Evolutionary conservation across 2,329 filamentous ascomycete species (phyloP), one percentile per base, ranked within the genome.

Genomic region (Lachnum nothofagi): DNA sequence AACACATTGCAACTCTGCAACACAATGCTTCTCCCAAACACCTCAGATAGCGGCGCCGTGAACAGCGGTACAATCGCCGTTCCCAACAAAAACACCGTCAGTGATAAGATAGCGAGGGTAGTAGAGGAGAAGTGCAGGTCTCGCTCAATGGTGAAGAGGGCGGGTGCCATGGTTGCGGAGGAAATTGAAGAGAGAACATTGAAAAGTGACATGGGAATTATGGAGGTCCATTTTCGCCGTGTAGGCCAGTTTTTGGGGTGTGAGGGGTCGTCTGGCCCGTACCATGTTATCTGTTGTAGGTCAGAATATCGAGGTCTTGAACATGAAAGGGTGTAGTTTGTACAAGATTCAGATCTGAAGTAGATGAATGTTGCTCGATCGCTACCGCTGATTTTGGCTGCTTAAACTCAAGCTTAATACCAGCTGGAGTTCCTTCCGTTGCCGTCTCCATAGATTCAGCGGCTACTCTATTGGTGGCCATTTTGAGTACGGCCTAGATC

Each of bases 81-180:
- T 17, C 39, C 39, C 16, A 42, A 33, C 29, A 33, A 33, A 6
- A 33, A 33, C 16, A 33, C 9, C 70, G 22, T 74, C 63, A 25
- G 74, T 60, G 4, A 60, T 60, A 44, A 63, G 31, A 20, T 4
- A 20, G 17, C n/a, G 12, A 19, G 20, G 22, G 17, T 37, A 19
- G n/a, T 43, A 9, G 19, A 17, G 9, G n/a, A 5, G 35, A 82
- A 76, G 46, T 72, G 51, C 20, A 83, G 68, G 19, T 83, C 78
- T 1, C 59, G 56, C n/a, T 72, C 70, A 38, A 84, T 77, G 4
- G 68, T 62, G 4, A 62, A 60, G 3, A 50, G 20, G 23, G 48
- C 48, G 12, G 48, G 48, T 2, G 48, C 48, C 41, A 50, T 37
- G 25, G 42, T 50, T 23, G 48, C 41, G 7, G 48, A 50, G 2